Percentiles rank a stretch among this genome's conserved stretches.
Evolutionary conservation across 805 yeast species (phyloP).

Genomic region (Ogataea paradorogensis): DNA sequence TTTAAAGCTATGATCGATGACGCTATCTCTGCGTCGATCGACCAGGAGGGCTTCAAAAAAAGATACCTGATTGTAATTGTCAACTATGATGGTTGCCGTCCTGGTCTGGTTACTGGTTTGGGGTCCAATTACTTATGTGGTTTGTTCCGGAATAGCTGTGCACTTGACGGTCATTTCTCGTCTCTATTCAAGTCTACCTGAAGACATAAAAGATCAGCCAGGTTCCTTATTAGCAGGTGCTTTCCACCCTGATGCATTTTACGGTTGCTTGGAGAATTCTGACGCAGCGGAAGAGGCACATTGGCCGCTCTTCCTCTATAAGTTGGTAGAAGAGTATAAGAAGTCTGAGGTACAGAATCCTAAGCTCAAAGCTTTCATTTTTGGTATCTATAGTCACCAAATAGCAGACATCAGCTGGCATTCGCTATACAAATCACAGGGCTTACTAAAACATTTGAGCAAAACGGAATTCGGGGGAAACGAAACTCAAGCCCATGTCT

Average conservation of each 20-base stretch:
- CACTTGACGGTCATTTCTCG: slow-evolving; percentile 39
- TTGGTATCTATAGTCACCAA: slow-evolving; percentile 62
- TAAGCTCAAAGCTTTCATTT: slow-evolving; percentile 49
- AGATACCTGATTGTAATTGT: background rate
- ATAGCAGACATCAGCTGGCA: slow-evolving; percentile 69
- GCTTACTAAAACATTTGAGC: slow-evolving; percentile 50
- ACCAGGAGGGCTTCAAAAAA: background rate
- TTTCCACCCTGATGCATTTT: slow-evolving; percentile 68
- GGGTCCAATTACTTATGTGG: background rate
- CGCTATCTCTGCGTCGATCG: slow-evolving; percentile 2
- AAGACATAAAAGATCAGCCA: slow-evolving; percentile 27
- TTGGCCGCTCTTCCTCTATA: slow-evolving; percentile 63
- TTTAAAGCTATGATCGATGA: background rate
- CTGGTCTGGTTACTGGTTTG: background rate
- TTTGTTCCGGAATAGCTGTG: slow-evolving; percentile 30
- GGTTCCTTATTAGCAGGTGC: slow-evolving; percentile 53
- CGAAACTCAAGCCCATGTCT: slow-evolving; percentile 47
- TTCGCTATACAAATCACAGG: slow-evolving; percentile 51
- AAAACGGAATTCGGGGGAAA: slow-evolving; percentile 55
- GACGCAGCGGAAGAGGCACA: slow-evolving; percentile 61
- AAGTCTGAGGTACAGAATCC: background rate
- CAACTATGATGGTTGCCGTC: background rate
- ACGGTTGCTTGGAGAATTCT: slow-evolving; percentile 51
- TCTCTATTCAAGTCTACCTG: slow-evolving; percentile 32
- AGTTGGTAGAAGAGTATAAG: slow-evolving; percentile 43